phyloP scores from a whole-genome alignment of 2,329 filamentous ascomycete genomes.

The Penicillium expansum region DNA sequence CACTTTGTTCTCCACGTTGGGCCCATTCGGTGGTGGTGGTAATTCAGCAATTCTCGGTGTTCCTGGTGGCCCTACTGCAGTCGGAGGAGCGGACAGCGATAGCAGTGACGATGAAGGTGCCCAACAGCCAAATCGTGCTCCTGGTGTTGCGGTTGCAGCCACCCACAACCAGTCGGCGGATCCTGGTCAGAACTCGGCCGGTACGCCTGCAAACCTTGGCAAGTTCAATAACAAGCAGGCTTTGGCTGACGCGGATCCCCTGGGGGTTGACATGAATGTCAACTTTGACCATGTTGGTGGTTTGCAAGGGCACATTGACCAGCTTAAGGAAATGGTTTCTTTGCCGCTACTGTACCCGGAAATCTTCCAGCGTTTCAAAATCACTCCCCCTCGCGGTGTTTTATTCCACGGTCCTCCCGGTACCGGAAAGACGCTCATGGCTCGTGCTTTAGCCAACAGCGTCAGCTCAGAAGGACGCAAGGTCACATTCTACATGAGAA shows the following conservation, averaged over 20 bases:
- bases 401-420: slow-evolving; percentile 95
- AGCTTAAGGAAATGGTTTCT: slow-evolving; percentile 98
- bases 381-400: slow-evolving; percentile 91
- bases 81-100: slow-evolving; percentile 83
- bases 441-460: slow-evolving; percentile 85
- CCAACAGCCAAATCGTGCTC: slow-evolving; percentile 56
- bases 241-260: slow-evolving; percentile 86
- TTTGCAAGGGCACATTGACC: slow-evolving; percentile 88
- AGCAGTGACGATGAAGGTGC: slow-evolving; percentile 91
- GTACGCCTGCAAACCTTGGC: slow-evolving; percentile 77
- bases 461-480: slow-evolving; percentile 86
- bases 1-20: slow-evolving; percentile 81
- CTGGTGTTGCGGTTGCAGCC: slow-evolving; percentile 52
- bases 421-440: slow-evolving; percentile 96
- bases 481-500: slow-evolving; percentile 99
- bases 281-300: slow-evolving; percentile 95
- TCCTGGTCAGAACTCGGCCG: slow-evolving; percentile 53
- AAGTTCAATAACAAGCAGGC: slow-evolving; percentile 92
- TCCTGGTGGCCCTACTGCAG: slow-evolving; percentile 65
- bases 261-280: slow-evolving; percentile 88
- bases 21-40: slow-evolving; percentile 84
- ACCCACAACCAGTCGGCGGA: slow-evolving; percentile 56
- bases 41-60: slow-evolving; percentile 69
- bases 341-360: slow-evolving; percentile 92
- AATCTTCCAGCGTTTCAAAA: slow-evolving; percentile 84